Conservation (phyloP, 78 protist genomes). For the Speleostelium caveatum region DNA sequence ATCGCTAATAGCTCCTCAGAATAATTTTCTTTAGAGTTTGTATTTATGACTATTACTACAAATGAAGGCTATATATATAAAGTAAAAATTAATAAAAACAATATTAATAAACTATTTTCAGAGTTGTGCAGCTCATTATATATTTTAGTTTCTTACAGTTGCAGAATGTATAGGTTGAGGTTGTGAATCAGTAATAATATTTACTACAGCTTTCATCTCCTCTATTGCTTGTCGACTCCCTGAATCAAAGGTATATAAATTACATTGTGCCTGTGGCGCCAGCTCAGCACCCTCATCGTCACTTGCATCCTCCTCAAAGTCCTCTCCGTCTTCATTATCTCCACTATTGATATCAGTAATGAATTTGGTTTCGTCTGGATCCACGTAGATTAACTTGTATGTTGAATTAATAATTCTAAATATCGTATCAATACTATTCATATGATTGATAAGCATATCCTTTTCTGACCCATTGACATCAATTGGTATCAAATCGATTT, state of each 20-base stretch:
- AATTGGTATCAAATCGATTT: no score
- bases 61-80: constrained; percentile 30
- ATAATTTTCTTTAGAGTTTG: background rate
- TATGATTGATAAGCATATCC: constrained; percentile 25
- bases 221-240: constrained; percentile 36
- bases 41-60: no score
- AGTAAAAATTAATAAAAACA: background rate
- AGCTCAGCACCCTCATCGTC: constrained; percentile 37
- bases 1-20: background rate
- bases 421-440: constrained; percentile 17
- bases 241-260: constrained; percentile 44
- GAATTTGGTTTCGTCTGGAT: constrained; percentile 46
- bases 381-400: constrained; percentile 12
- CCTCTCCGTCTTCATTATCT: constrained; percentile 17
- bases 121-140: background rate
- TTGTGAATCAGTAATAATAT: background rate
- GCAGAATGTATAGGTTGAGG: background rate
- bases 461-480: constrained; percentile 68
- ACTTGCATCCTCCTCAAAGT: constrained; percentile 21
- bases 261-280: constrained; percentile 44
- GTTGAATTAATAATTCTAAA: constrained; percentile 1
- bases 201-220: constrained; percentile 12
- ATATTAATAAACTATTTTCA: background rate
- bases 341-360: no score
- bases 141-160: background rate